Evolutionary conservation across 2,329 filamentous ascomycete species (phyloP).

Genomic region (Sarocladium oryzae): DNA sequence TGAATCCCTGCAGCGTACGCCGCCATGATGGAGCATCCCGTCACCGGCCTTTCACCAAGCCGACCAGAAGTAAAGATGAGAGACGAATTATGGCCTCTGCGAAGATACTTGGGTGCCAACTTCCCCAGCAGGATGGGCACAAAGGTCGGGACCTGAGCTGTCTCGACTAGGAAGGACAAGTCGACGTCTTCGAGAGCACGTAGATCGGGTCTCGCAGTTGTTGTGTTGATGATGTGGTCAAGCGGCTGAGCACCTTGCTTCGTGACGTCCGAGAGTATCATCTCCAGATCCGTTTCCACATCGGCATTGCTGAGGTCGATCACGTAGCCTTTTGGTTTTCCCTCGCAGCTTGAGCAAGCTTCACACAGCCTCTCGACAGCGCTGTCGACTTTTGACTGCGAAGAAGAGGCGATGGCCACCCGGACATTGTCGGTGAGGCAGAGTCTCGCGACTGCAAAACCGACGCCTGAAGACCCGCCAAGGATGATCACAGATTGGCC

Average conservation of each 20-base stretch:
- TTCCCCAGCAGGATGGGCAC: slow-evolving; percentile 47
- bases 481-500: slow-evolving; percentile 44
- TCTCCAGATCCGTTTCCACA: slow-evolving; percentile 35
- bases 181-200: slow-evolving; percentile 33
- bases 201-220: slow-evolving; percentile 34
- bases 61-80: slow-evolving; percentile 52
- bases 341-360: slow-evolving; percentile 26
- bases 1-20: slow-evolving; percentile 44
- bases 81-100: slow-evolving; percentile 33
- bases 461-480: slow-evolving; percentile 58
- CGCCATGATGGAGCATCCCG: slow-evolving; percentile 43
- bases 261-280: slow-evolving; percentile 39
- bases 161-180: slow-evolving; percentile 30
- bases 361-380: slow-evolving; percentile 36
- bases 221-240: slow-evolving; percentile 53
- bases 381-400: slow-evolving; percentile 36
- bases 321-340: slow-evolving; percentile 19
- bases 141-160: slow-evolving; percentile 43
- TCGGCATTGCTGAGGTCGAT: slow-evolving; percentile 16
- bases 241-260: slow-evolving; percentile 34
- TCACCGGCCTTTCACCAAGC: slow-evolving; percentile 42
- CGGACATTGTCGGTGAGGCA: slow-evolving; percentile 45
- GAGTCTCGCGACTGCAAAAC: slow-evolving; percentile 53
- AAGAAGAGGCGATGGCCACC: slow-evolving; percentile 57
- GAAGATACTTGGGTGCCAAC: slow-evolving; percentile 36